Evolutionary conservation across 2,329 filamentous ascomycete species (phyloP).

Genomic region (Pestalotiopsis sp.): DNA sequence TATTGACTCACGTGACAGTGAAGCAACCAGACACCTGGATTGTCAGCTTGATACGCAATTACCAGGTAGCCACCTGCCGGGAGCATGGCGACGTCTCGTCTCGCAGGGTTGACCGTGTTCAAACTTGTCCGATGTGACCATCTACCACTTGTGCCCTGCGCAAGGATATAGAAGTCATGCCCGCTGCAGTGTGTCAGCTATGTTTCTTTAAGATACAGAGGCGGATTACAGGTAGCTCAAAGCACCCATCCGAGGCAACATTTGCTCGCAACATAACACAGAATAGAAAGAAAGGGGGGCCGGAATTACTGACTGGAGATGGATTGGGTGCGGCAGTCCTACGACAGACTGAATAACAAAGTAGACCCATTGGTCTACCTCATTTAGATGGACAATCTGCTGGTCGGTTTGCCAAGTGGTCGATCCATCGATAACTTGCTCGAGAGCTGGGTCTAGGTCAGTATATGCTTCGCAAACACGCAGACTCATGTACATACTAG

Average conservation of each 20-base stretch:
- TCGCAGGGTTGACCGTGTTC: conserved; percentile 46
- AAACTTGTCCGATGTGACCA: conserved; percentile 29
- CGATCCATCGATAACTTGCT: conserved; percentile 28
- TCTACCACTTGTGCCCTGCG: conserved; percentile 30
- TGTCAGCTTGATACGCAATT: conserved; percentile 53
- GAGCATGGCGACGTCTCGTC: conserved; percentile 52
- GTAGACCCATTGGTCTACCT: conserved; percentile 38
- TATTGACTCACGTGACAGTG: conserved; percentile 29
- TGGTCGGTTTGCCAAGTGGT: conserved; percentile 26
- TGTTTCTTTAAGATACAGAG: no score
- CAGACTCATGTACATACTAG: conserved; percentile 33
- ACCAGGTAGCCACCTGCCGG: conserved; percentile 48
- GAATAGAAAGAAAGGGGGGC: no score
- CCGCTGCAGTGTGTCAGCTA: conserved; percentile 24
- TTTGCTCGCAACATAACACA: no score
- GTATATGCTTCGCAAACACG: neutral
- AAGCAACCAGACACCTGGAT: conserved; percentile 53
- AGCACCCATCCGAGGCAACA: no score
- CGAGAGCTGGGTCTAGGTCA: conserved; percentile 29
- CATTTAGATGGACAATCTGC: conserved; percentile 33
- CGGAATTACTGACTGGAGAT: conserved; percentile 33
- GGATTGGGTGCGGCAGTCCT: conserved; percentile 40
- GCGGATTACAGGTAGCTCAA: no score
- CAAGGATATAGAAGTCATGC: conserved; percentile 45
- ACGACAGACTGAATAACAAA: conserved; percentile 33